Conservation (phyloP, 2,329 filamentous ascomycete species). For the Albophoma yamanashiensis region DNA sequence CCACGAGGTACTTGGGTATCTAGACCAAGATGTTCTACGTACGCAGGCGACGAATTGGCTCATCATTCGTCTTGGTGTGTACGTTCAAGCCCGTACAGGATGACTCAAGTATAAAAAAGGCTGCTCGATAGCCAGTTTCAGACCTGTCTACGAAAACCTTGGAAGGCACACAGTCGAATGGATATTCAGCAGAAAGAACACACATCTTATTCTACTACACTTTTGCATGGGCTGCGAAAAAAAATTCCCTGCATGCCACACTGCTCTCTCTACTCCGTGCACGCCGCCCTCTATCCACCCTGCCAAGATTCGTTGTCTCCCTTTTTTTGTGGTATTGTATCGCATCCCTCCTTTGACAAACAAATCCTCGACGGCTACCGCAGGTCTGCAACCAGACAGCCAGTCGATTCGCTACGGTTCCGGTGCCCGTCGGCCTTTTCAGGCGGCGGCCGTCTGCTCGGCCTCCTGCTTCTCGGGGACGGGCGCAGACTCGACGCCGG, state of each 20-base stretch:
- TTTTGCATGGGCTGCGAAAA: neutral
- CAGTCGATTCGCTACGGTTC: neutral
- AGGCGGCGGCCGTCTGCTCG: conserved; percentile 14
- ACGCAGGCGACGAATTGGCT: too few relatives aligned
- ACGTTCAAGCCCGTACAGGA: too few relatives aligned
- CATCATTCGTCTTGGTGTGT: too few relatives aligned
- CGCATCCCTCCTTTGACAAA: neutral
- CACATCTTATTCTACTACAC: neutral
- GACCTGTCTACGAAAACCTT: too few relatives aligned
- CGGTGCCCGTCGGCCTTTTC: neutral
- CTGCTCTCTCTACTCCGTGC: neutral
- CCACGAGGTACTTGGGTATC: too few relatives aligned
- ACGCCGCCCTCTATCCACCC: neutral
- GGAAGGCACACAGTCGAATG: too few relatives aligned
- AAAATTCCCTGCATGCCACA: neutral
- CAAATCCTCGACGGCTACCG: neutral
- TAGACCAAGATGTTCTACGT: too few relatives aligned
- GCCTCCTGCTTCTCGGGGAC: conserved; percentile 21
- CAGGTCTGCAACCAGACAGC: neutral
- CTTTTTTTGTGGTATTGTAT: neutral
- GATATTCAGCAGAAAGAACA: too few relatives aligned
- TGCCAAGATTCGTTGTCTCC: neutral
- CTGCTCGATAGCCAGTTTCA: too few relatives aligned
- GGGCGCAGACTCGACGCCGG: conserved; percentile 18
- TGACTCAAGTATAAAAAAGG: too few relatives aligned